Evolutionary conservation across 2,329 filamentous ascomycete species (phyloP), one percentile per base, ranked within the genome.

Genomic region (Aspergillus sp.): DNA sequence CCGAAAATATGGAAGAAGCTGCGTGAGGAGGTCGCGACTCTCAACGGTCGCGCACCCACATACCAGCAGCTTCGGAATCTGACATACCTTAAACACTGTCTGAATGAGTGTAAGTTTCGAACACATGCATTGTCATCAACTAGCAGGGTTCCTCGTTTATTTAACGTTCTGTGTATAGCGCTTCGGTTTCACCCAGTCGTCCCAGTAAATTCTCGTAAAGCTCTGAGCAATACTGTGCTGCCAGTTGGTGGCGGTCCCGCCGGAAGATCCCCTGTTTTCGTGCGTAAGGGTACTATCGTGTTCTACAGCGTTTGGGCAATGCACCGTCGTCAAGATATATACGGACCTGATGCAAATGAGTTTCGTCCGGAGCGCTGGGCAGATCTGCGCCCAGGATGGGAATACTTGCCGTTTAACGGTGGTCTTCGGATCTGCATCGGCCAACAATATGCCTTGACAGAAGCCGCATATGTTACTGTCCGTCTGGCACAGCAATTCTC

Each of bases 231-330:
- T 53, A 81, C 80, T 0, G 69, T 72, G 4, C 68, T 81, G 49
- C 78, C 78, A 3, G 61, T 69, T 4, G 76, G 89, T 62, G 88
- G 88, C 58, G 89, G 89, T 0, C 80, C 82, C 2, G 84, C 88
- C 72, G 70, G 78, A 27, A 75, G 77, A 2, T 77, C 82, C 32
- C 89, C 89, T 0, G 70, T 93, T 1, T 83, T 86, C 56, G 78
- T 91, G 3, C 82, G 84, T 53, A 88, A 90, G 71, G 85, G 87
- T 68, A 85, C 85, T 0, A 76, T 83, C 13, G 78, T 93, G 60
- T 81, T 75, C 49, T 94, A 91, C 79, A 86, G 81, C 49, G 81
- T 89, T 0, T 83, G 90, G 54, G 75, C 85, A 5, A 90, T 94
- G 89, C 90, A 94, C 70, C 85, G 90, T 1, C 84, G 88, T 10